Evolutionary conservation across 768 basidiomycete species (phyloP), one percentile per base, ranked within the genome.

Genomic region (Russula lepida): DNA sequence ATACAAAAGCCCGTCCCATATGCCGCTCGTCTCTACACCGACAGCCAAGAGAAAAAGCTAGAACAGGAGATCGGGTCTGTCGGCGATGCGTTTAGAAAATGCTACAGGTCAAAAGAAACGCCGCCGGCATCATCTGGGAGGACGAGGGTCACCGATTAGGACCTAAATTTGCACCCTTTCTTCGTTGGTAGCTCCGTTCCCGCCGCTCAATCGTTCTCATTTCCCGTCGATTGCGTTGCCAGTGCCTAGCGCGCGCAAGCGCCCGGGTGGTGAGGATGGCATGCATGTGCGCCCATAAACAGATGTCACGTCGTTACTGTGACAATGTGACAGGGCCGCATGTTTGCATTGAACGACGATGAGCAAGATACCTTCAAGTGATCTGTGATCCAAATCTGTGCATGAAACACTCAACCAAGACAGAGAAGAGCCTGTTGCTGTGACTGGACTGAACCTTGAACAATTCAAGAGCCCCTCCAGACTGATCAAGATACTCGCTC

Each of bases 341-440:
- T 58, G 62, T 58, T 37, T 58, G 56, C 46, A 43, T 48, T 54
- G 57, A 63, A 58, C 62, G 52, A 58, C 62, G 15, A 48, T 46
- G 51, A 63, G 56, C 62, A 63, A 63, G 56, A 58, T 46, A 58
- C 52, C 52, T 53, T 63, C 62, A 63, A 63, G 57, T 23, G 33
- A 58, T 39, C 56, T 58, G 52, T 48, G 47, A 58, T 49, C 62
- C 49, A 63, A 21, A 41, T 30, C 44, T 49, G 51, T 58, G 56
- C 56, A 23, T 58, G 37, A 63, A 63, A 13, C 44, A 25, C 50
- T 48, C 28, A 50, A 19, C 12, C 56, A 63, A 63, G 57, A 51
- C 37, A 43, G 23, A 49, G 23, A 54, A 41, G 33, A 15, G 47
- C 44, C 48, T 53, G 56, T 49, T 53, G n/a, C 62, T 54, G 51